Evolutionary conservation across 176 grass and related monocot species (phyloP), one percentile per base, ranked within the genome.

Genomic region (Rhynchospora breviuscula): DNA sequence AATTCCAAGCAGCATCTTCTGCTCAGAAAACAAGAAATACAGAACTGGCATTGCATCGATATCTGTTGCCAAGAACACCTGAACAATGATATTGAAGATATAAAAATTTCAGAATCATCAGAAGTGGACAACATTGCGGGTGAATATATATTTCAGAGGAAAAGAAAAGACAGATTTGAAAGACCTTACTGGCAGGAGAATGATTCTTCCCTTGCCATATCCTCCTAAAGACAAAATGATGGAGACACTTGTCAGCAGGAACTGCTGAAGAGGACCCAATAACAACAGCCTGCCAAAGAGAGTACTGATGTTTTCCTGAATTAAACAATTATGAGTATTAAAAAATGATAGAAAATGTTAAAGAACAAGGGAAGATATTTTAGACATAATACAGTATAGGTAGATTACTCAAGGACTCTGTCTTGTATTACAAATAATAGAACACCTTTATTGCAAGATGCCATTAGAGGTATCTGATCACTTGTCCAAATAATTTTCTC

Each of bases 1-100:
- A 75, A 98, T 80, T 87, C 89, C 87, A 82, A 98, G 90, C 62
- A 98, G 75, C 81, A 85, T 75, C 85, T 93, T 94, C 89, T 94
- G 90, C 19, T 94, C 95, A 74, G 77, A 57, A 73, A 94, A 81
- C 67, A 98, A 86, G 88, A 98, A 91, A 89, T 92, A 91, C 88
- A 98, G 83, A 87, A 93, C 86, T 65, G 92, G 89, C 56, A 84
- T 73, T 69, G 89, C 95, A 89, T 98, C 95, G 65, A 94, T 93
- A 93, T 98, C 95, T 81, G 90, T 94, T 68, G 90, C 87, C 88
- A 94, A 82, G 84, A 98, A 98, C 73, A 94, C 92, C 95, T 98
- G 88, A 83, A 78, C 48, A 61, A 79, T 63, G 70, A 48, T 82
- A 44, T 65, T 65, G 47, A 59, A 79, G 59, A 85, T 79, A 88